phyloP scores from a whole-genome alignment of 306 rosid genomes.

The Prunus persica region Prunus_persica_NCBIv2 NC_034011.1:17834501-17835000 shows the following conservation, averaged over 20 bases:
- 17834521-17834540: not conserved
- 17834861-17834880: too few relatives aligned
- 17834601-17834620: constrained; percentile 27
- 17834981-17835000: too few relatives aligned
- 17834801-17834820: not conserved
- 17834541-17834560: not conserved
- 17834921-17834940: too few relatives aligned
- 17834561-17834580: constrained; percentile 6
- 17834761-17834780: constrained; percentile 38
- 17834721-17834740: constrained; percentile 24
- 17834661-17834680: constrained; percentile 36
- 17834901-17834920: too few relatives aligned
- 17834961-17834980: too few relatives aligned
- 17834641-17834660: constrained; percentile 43
- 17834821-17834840: too few relatives aligned
- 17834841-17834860: too few relatives aligned
- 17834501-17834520: not conserved
- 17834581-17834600: constrained; percentile 24
- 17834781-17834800: constrained; percentile 35
- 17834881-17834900: too few relatives aligned
- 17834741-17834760: constrained; percentile 38
- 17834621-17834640: constrained; percentile 38
- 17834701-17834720: constrained; percentile 39
- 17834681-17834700: constrained; percentile 38
- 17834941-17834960: too few relatives aligned